Percentiles rank a stretch among this genome's conserved stretches.
Evolutionary conservation across 2,329 filamentous ascomycete species (phyloP).

Genomic region (Macrophomina tecta): DNA sequence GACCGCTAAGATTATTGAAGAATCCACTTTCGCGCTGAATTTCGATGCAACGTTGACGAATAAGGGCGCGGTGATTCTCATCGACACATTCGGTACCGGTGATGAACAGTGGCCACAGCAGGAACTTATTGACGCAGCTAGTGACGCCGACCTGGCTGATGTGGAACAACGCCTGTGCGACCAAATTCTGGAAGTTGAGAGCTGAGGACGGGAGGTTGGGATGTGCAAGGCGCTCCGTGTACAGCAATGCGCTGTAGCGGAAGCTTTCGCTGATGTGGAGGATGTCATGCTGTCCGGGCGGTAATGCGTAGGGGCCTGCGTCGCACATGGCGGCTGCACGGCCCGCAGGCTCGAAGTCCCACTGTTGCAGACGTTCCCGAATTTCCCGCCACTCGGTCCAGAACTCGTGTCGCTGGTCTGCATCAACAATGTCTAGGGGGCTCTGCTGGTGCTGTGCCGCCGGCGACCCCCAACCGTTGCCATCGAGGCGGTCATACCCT

Average conservation of each 20-base stretch:
- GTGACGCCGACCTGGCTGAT: constrained; percentile 77
- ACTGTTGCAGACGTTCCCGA: constrained; percentile 75
- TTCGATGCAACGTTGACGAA: constrained; percentile 80
- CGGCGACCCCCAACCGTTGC: constrained; percentile 69
- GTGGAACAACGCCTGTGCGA: constrained; percentile 82
- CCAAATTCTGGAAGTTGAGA: constrained; percentile 81
- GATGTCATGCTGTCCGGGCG: constrained; percentile 71
- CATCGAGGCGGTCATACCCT: constrained; percentile 67
- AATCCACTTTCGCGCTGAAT: constrained; percentile 90
- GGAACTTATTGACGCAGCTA: constrained; percentile 79
- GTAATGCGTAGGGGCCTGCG: constrained; percentile 36
- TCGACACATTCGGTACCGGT: constrained; percentile 88
- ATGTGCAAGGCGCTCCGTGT: constrained; percentile 84
- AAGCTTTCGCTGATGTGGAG: constrained; percentile 87
- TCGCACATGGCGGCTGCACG: constrained; percentile 31
- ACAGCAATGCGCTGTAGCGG: constrained; percentile 85
- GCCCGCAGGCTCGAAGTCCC: constrained; percentile 72
- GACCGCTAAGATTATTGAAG: constrained; percentile 86
- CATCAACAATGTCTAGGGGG: constrained; percentile 55
- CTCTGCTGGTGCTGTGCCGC: constrained; percentile 47
- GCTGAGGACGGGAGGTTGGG: constrained; percentile 75
- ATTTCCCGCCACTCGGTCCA: constrained; percentile 88
- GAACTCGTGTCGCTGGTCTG: constrained; percentile 65
- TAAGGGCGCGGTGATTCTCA: constrained; percentile 76
- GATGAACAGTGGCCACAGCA: constrained; percentile 93